Evolutionary conservation across 2,329 filamentous ascomycete species (phyloP).

Genomic region (Aotearoamyces nothofagi): DNA sequence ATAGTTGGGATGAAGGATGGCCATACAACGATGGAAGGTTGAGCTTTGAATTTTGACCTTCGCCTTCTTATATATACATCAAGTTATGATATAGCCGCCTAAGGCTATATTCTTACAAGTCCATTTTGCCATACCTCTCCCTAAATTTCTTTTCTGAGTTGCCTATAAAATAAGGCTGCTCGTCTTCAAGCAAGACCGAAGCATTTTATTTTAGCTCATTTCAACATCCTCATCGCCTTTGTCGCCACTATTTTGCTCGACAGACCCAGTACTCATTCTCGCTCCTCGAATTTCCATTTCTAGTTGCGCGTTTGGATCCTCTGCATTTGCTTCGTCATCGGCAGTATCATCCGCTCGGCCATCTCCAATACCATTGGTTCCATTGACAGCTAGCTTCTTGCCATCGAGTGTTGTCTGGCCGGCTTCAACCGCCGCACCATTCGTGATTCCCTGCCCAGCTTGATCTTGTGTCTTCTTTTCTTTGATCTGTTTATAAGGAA

Average conservation of each 20-base stretch:
- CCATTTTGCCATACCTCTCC: no score
- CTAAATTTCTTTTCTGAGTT: no score
- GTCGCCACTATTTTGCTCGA: slow-evolving; percentile 7
- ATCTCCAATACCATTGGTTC: slow-evolving; percentile 4
- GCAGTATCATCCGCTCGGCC: slow-evolving; percentile 7
- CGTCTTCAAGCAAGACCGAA: no score
- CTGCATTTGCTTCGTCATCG: slow-evolving; percentile 7
- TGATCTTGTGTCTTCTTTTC: slow-evolving; percentile 40
- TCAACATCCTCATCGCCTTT: slow-evolving; percentile 13
- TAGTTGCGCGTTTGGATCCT: slow-evolving; percentile 17
- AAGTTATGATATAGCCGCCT: no score
- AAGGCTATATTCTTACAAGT: no score
- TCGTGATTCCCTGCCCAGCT: slow-evolving; percentile 18
- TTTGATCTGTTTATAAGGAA: slow-evolving; percentile 67
- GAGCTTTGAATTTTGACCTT: no score
- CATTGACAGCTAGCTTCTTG: slow-evolving; percentile 9
- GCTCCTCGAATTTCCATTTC: slow-evolving; percentile 15
- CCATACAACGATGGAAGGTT: no score
- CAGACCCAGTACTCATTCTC: slow-evolving; percentile 8
- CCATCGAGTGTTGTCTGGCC: slow-evolving; percentile 18
- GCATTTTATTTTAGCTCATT: slow-evolving; percentile 14
- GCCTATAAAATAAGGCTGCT: no score
- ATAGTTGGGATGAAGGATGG: no score
- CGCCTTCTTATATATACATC: no score
- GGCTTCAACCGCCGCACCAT: slow-evolving; percentile 8